A percentile compares a stretch with the other conserved stretches of the same genome.
phyloP scores from a whole-genome alignment of 2,329 filamentous ascomycete genomes.

The Hymenoscyphus repandus region DNA sequence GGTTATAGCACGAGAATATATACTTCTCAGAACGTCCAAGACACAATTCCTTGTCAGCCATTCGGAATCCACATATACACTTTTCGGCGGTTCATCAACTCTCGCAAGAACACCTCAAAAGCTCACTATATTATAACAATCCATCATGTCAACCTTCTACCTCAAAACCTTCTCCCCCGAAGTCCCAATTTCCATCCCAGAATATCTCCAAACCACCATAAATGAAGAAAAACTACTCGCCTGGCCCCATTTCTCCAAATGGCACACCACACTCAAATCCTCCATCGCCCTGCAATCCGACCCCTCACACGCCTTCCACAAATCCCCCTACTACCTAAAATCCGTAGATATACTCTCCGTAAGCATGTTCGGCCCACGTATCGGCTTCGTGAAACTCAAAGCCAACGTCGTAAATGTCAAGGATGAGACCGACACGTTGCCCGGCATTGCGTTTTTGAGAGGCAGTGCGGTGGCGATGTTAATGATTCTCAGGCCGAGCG shows the following conservation, averaged over 20 bases:
- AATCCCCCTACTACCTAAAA: conserved; percentile 45
- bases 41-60: too few species aligned
- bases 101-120: too few species aligned
- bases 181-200: not conserved
- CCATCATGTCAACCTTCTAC: not conserved
- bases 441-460: conserved; percentile 7
- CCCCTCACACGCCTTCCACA: conserved; percentile 42
- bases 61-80: not conserved
- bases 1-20: not conserved
- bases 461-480: conserved; percentile 12
- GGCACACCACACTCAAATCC: conserved; percentile 7
- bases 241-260: conserved; percentile 41
- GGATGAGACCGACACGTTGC: conserved; percentile 30
- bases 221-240: conserved; percentile 37
- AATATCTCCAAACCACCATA: conserved; percentile 20
- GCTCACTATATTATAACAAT: not conserved
- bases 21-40: not conserved
- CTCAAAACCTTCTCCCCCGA: not conserved
- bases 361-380: conserved; percentile 43
- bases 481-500: conserved; percentile 14
- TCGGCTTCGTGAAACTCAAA: conserved; percentile 53
- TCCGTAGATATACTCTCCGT: conserved; percentile 47
- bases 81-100: too few species aligned
- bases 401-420: conserved; percentile 41
- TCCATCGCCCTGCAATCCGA: conserved; percentile 24